Conservation (phyloP, 495 filamentous ascomycete genomes). For the Aspergillus affinis region DNA sequence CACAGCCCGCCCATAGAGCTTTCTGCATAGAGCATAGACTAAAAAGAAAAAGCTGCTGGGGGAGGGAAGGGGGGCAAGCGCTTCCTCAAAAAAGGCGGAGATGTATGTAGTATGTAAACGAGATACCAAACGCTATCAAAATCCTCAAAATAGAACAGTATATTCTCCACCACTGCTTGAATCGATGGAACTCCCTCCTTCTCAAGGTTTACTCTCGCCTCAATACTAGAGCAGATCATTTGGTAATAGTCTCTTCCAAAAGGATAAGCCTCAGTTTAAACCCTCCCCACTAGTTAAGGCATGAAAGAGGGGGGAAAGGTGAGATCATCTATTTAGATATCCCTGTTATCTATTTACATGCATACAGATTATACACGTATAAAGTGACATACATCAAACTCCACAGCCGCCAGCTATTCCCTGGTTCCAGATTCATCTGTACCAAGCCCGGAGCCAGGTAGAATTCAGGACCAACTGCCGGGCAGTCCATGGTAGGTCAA, state of each 20-base stretch:
- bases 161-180: not conserved
- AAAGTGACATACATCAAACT: slow-evolving; percentile 1
- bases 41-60: not conserved
- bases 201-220: not conserved
- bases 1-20: no score
- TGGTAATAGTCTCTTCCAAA: no score
- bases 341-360: not conserved
- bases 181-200: not conserved
- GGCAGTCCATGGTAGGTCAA: slow-evolving; percentile 8
- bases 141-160: no score
- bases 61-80: not conserved
- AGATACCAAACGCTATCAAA: slow-evolving; percentile 1
- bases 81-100: slow-evolving; percentile 12
- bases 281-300: no score
- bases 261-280: no score
- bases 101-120: not conserved
- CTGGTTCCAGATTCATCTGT: slow-evolving; percentile 6
- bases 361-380: slow-evolving; percentile 1
- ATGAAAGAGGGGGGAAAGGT: not conserved
- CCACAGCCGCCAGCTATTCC: slow-evolving; percentile 13
- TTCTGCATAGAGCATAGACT: no score
- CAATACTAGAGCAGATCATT: no score
- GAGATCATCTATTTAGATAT: not conserved
- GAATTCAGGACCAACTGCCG: slow-evolving; percentile 9
- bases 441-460: not conserved